phyloP scores from a whole-genome alignment of 2,329 filamentous ascomycete species.

The Aquanectria penicillioides region DNA sequence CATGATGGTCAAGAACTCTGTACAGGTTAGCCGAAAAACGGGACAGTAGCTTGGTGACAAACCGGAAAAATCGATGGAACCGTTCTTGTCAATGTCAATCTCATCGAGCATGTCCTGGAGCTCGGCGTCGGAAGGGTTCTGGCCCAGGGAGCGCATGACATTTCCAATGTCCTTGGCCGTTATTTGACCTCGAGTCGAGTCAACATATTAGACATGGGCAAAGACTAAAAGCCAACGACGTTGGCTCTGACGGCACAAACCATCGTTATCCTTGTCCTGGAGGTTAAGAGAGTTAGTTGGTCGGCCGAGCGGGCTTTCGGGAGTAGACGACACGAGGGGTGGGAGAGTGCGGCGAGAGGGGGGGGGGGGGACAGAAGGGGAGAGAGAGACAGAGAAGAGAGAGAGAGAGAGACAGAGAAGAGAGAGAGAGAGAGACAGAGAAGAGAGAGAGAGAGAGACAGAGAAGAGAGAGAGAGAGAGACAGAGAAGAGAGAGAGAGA shows the following conservation, averaged over 20 bases:
- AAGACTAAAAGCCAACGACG: background rate
- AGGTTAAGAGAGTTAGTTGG: no score
- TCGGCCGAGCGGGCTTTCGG: slow-evolving; percentile 39
- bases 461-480: no score
- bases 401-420: no score
- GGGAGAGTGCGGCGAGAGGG: no score
- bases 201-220: background rate
- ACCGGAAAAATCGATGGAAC: slow-evolving; percentile 92
- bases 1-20: slow-evolving; percentile 94
- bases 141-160: slow-evolving; percentile 89
- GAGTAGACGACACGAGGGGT: background rate
- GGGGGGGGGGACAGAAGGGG: no score
- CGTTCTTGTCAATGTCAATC: slow-evolving; percentile 91
- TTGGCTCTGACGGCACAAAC: slow-evolving; percentile 65
- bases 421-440: no score
- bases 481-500: no score
- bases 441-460: no score
- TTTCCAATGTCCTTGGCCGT: slow-evolving; percentile 91
- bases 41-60: slow-evolving; percentile 44
- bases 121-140: slow-evolving; percentile 90
- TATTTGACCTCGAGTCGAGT: slow-evolving; percentile 74
- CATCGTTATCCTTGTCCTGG: slow-evolving; percentile 90
- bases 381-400: no score
- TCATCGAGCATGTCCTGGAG: slow-evolving; percentile 95
- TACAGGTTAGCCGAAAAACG: slow-evolving; percentile 18